Base-by-base conservation (phyloP, 2,329 filamentous ascomycete genomes). In the Knoxdaviesia proteae region DNA sequence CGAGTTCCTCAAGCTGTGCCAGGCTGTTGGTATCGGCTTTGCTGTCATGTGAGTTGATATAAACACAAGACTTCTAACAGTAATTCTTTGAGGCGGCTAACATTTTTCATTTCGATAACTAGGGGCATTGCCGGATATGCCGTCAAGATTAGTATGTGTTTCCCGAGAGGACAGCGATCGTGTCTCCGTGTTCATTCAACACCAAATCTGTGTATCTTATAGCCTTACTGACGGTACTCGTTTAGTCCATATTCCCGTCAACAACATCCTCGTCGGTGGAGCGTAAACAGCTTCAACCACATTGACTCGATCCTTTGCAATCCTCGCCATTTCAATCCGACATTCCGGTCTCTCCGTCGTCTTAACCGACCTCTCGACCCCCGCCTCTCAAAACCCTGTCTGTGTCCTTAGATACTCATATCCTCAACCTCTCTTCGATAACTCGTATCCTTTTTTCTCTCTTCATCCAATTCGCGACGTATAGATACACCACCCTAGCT, bases 11-110 rank as follows among this genome's bases (percentile, higher is more conserved):
- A 59, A 60, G 49, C 57, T 65, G 44, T 63, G 60, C 55, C 64
- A 68, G 61, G 76, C 76, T 47, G 76, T 80, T 47, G 77, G 75
- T 45, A 68, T 78, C 48, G 77, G 77, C 46, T 80, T 80, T 61
- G 58, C 80, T 48, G 69, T 80, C 58, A 80, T 79, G 75, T 45
- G 42, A 32, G 43, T 44, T 36, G 10, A 2, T 10, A 2, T 6
- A 9, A 29, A 39, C 37, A 20, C 20, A 20, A 20, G 20, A 20
- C 20, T 20, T 20, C 20, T 20, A 20, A 20, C 20, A 20, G 20
- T 20, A 3, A 3, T 20, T 39, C 37, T 29, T 9, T 3, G 34
- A 36, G 34, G 34, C 11, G 37, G 9, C 29, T 39, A 9, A 10
- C 37, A 10, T 10, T 9, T 2, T 7, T 8, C 8, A 39, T 39